These are phyloP conservation scores for Zea luxurians DNA, from an alignment of 176 grass and related monocot species.

Conservation along the genomic window DNA sequence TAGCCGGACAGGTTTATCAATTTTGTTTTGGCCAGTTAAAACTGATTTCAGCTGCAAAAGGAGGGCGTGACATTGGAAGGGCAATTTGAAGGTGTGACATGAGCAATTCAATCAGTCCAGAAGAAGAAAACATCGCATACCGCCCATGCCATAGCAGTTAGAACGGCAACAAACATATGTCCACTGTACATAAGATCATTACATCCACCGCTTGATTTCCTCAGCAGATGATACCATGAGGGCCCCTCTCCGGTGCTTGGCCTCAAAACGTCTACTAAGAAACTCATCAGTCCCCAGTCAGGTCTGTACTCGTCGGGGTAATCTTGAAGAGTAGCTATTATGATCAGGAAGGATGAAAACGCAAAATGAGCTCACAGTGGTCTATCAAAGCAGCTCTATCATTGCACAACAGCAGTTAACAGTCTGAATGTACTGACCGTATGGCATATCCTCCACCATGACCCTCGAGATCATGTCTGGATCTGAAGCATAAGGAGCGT, in stretches of 20 bases:
- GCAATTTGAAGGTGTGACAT: neutral
- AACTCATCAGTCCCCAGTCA: slow-evolving; percentile 84
- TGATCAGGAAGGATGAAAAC: neutral
- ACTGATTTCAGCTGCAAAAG: slow-evolving; percentile 12
- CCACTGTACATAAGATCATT: slow-evolving; percentile 95
- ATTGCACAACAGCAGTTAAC: neutral
- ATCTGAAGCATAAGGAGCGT: slow-evolving; percentile 76
- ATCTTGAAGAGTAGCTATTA: slow-evolving; percentile 57
- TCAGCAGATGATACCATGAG: slow-evolving; percentile 82
- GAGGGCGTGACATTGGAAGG: neutral
- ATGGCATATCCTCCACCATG: slow-evolving; percentile 57
- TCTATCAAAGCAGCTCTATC: slow-evolving; percentile 7
- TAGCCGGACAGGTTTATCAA: neutral
- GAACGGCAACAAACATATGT: slow-evolving; percentile 88
- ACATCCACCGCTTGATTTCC: slow-evolving; percentile 87
- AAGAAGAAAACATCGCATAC: slow-evolving; percentile 41
- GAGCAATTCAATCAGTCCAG: neutral
- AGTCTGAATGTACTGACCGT: slow-evolving; percentile 57
- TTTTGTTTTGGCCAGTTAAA: slow-evolving; percentile 1
- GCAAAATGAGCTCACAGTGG: slow-evolving; percentile 3
- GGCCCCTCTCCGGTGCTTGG: slow-evolving; percentile 69
- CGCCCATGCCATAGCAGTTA: slow-evolving; percentile 96
- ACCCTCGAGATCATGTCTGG: slow-evolving; percentile 56
- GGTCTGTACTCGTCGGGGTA: slow-evolving; percentile 70
- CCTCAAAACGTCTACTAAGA: slow-evolving; percentile 78